Percentiles rank a stretch among this genome's conserved stretches.
phyloP scores from a whole-genome alignment of 345 rosid species.

The Limnanthes douglasii region DNA sequence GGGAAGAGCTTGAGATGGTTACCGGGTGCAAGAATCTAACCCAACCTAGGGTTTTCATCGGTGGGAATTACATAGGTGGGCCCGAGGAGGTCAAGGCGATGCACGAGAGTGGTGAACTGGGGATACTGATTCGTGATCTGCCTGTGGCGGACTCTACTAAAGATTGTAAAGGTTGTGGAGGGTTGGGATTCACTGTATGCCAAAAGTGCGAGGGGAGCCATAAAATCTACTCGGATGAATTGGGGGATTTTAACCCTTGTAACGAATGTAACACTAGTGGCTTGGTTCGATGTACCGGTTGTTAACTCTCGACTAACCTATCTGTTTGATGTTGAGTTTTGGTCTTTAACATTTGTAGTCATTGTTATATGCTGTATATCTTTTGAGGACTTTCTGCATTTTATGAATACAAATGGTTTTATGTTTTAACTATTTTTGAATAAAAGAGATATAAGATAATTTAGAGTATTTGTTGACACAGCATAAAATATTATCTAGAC shows the following conservation, averaged over 20 bases:
- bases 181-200: conserved; percentile 27
- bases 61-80: conserved; percentile 25
- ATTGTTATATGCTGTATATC: too few relatives aligned
- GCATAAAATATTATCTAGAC: too few relatives aligned
- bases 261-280: conserved; percentile 23
- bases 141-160: conserved; percentile 6
- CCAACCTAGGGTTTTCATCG: conserved; percentile 25
- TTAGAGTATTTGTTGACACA: too few relatives aligned
- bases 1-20: conserved; percentile 36
- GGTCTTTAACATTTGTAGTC: too few relatives aligned
- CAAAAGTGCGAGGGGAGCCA: conserved; percentile 31
- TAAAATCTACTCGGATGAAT: conserved; percentile 15
- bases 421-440: too few relatives aligned
- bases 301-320: too few relatives aligned
- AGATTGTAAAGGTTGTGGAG: conserved; percentile 23
- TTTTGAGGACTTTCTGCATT: too few relatives aligned
- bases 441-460: too few relatives aligned
- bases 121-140: conserved; percentile 10
- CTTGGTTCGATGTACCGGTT: conserved; percentile 26
- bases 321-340: too few relatives aligned
- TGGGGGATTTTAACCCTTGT: conserved; percentile 29
- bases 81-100: conserved; percentile 20
- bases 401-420: too few relatives aligned
- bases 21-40: conserved; percentile 9
- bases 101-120: conserved; percentile 28